Percentiles rank a stretch among this genome's conserved stretches.
These are phyloP conservation scores for Phenoliferia sp. DNA, from an alignment of 1,284 basidiomycete genomes.

Conservation along the genomic window DNA sequence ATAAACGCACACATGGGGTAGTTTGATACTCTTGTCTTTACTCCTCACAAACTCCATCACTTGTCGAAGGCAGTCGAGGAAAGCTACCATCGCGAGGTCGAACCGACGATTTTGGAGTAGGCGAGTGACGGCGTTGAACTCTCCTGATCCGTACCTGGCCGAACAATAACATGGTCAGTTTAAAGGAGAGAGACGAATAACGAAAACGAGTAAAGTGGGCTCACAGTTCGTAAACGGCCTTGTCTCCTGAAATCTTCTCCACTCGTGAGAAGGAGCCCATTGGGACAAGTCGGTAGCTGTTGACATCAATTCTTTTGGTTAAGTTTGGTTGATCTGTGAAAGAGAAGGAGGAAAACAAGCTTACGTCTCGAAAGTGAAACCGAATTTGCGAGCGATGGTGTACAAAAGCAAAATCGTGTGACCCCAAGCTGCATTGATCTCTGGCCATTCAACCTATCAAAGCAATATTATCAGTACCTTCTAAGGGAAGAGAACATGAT, in stretches of 20 bases:
- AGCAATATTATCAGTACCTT: neutral
- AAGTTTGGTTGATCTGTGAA: neutral
- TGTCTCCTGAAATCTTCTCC: conserved; percentile 62
- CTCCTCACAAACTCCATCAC: conserved; percentile 69
- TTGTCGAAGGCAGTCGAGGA: conserved; percentile 89
- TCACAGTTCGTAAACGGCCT: conserved; percentile 78
- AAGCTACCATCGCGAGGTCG: conserved; percentile 91
- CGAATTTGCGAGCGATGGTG: conserved; percentile 82
- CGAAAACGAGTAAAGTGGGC: conserved; percentile 17
- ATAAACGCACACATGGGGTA: neutral
- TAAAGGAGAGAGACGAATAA: neutral
- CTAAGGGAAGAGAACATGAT: conserved; percentile 1
- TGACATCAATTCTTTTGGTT: neutral
- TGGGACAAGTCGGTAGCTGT: conserved; percentile 78
- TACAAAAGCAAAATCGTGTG: conserved; percentile 87
- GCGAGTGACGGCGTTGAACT: conserved; percentile 70
- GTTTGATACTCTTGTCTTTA: conserved; percentile 1
- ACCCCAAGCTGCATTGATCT: conserved; percentile 99
- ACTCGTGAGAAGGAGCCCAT: conserved; percentile 90
- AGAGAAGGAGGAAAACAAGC: neutral
- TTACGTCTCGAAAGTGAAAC: conserved; percentile 77
- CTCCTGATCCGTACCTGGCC: conserved; percentile 69
- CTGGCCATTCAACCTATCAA: conserved; percentile 85
- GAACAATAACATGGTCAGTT: neutral
- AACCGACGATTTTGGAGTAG: conserved; percentile 91